A percentile compares a stretch with the other conserved stretches of the same genome.
Conservation (phyloP, 2,329 filamentous ascomycete species). For the Corniculantispora saksenae region DNA sequence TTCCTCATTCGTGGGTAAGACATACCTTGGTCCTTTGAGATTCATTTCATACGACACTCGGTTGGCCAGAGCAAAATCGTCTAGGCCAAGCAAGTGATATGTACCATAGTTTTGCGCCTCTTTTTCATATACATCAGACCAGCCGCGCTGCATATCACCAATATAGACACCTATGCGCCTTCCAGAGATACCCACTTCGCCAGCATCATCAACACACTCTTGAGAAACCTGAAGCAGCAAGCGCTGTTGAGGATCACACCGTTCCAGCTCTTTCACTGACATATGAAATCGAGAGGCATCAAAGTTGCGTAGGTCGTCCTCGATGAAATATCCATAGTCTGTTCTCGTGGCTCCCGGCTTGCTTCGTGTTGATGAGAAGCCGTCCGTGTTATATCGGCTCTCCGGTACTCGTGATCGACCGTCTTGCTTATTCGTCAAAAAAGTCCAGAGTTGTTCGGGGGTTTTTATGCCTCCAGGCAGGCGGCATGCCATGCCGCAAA, state of each 20-base stretch:
- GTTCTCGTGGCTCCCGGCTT: conserved; percentile 13
- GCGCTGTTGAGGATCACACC: conserved; percentile 32
- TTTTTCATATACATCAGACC: not conserved
- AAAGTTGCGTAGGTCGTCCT: conserved; percentile 4
- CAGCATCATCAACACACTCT: conserved; percentile 26
- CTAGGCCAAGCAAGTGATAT: not conserved
- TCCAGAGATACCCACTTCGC: not conserved
- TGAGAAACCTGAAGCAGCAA: conserved; percentile 31
- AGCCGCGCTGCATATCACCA: conserved; percentile 5
- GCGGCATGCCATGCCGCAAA: conserved; percentile 22
- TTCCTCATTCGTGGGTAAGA: not conserved
- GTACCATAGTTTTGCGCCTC: conserved; percentile 1
- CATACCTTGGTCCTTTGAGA: conserved; percentile 6
- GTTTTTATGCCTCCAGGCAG: conserved; percentile 19
- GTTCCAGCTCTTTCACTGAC: conserved; percentile 4
- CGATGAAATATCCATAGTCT: conserved; percentile 20
- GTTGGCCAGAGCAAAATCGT: conserved; percentile 4
- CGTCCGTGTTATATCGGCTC: conserved; percentile 21
- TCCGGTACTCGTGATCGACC: conserved; percentile 19
- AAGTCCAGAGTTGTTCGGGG: conserved; percentile 19
- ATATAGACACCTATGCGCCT: conserved; percentile 7
- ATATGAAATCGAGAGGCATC: conserved; percentile 16
- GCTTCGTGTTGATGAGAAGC: conserved; percentile 11
- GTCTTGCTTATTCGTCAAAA: conserved; percentile 19
- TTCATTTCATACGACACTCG: conserved; percentile 4